phyloP scores from a whole-genome alignment of 345 rosid species.

The Euphorbia tirucalli region DNA sequence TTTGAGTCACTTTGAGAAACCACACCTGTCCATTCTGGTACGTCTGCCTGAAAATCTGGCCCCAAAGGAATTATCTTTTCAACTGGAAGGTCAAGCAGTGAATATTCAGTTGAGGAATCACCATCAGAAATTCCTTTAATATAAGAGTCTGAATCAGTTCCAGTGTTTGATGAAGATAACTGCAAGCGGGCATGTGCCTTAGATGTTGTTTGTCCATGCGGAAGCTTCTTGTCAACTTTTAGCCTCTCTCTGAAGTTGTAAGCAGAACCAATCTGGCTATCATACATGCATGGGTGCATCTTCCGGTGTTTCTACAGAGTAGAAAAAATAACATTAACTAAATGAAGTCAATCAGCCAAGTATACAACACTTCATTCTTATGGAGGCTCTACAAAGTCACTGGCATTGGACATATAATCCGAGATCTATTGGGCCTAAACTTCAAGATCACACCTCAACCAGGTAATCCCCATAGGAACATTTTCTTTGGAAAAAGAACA shows the following conservation, averaged over 20 bases:
- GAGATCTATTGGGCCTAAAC: neutral
- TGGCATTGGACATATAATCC: neutral
- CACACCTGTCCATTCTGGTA: slow-evolving; percentile 62
- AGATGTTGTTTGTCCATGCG: slow-evolving; percentile 17
- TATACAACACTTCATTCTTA: neutral
- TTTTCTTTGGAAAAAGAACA: neutral
- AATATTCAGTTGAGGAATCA: slow-evolving; percentile 30
- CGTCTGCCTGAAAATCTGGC: slow-evolving; percentile 61
- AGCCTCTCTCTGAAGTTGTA: slow-evolving; percentile 78
- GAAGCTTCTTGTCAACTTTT: slow-evolving; percentile 30
- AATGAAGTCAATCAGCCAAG: neutral
- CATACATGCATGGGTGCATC: slow-evolving; percentile 80
- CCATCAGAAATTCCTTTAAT: slow-evolving; percentile 5
- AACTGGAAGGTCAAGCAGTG: slow-evolving; percentile 34
- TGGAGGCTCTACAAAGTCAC: neutral
- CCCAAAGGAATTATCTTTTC: slow-evolving; percentile 51
- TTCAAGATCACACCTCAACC: neutral
- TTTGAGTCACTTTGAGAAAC: slow-evolving; percentile 53
- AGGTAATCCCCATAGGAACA: neutral
- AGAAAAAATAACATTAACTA: slow-evolving; percentile 11
- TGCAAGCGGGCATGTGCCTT: slow-evolving; percentile 28
- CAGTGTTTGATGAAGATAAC: slow-evolving; percentile 26
- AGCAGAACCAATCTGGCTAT: slow-evolving; percentile 52
- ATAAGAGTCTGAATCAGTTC: slow-evolving; percentile 25
- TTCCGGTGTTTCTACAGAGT: slow-evolving; percentile 57